phyloP scores from a whole-genome alignment of 768 basidiomycete species.

The Boletus rubescentipes region DNA sequence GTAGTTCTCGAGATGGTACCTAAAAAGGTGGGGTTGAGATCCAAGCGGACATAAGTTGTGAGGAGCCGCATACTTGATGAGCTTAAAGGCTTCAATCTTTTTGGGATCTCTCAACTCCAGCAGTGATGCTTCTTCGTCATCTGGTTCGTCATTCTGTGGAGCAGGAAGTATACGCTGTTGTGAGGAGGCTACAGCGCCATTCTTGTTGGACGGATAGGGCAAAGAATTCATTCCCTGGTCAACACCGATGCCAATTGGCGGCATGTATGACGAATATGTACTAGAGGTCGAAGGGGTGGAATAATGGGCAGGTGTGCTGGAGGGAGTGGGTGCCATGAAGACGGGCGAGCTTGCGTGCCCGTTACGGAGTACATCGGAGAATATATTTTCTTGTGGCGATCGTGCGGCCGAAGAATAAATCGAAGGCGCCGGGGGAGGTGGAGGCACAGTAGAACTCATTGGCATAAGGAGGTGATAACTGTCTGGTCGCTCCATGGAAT shows the following conservation, averaged over 20 bases:
- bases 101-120: slow-evolving; percentile 54
- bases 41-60: not conserved
- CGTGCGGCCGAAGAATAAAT: slow-evolving; percentile 47
- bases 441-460: slow-evolving; percentile 42
- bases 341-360: slow-evolving; percentile 55
- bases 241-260: slow-evolving; percentile 56
- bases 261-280: slow-evolving; percentile 47
- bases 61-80: slow-evolving; percentile 59
- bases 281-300: slow-evolving; percentile 36
- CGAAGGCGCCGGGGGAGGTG: slow-evolving; percentile 32
- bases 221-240: slow-evolving; percentile 54
- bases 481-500: slow-evolving; percentile 41
- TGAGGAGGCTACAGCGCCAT: slow-evolving; percentile 17
- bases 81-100: slow-evolving; percentile 75
- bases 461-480: slow-evolving; percentile 59
- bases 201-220: slow-evolving; percentile 44
- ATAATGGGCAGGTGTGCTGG: slow-evolving; percentile 44
- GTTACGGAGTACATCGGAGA: slow-evolving; percentile 59
- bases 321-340: slow-evolving; percentile 51
- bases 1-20: slow-evolving; percentile 91
- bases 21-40: slow-evolving; percentile 26
- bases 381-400: slow-evolving; percentile 51
- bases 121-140: slow-evolving; percentile 50
- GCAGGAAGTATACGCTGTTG: slow-evolving; percentile 26
- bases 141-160: slow-evolving; percentile 42